phyloP scores from a whole-genome alignment of 2,329 filamentous ascomycete species.

The Xylaria sp. region DNA sequence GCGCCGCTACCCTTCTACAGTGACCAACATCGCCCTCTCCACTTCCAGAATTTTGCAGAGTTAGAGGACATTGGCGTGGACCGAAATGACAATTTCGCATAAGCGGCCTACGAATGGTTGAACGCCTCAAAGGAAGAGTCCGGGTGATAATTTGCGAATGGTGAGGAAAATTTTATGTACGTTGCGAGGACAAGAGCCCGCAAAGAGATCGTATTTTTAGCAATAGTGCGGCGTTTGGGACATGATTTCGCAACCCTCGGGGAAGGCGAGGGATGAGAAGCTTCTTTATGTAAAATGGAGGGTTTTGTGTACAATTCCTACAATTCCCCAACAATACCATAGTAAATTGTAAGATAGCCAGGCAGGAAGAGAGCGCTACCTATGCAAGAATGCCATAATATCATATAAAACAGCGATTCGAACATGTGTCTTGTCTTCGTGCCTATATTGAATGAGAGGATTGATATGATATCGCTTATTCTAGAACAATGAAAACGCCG shows the following conservation, averaged over 20 bases:
- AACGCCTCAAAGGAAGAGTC: neutral
- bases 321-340: constrained; percentile 19
- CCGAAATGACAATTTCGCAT: constrained; percentile 91
- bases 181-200: neutral
- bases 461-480: neutral
- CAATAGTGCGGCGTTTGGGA: constrained; percentile 29
- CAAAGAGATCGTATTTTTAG: constrained; percentile 11
- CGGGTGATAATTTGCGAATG: neutral
- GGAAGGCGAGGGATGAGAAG: constrained; percentile 5
- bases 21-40: constrained; percentile 88
- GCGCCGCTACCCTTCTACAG: constrained; percentile 92
- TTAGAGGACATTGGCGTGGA: constrained; percentile 98
- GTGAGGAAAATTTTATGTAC: neutral
- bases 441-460: neutral
- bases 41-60: constrained; percentile 98
- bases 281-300: constrained; percentile 13
- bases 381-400: constrained; percentile 38
- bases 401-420: constrained; percentile 12
- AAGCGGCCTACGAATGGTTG: constrained; percentile 47
- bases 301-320: constrained; percentile 25
- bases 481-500: neutral
- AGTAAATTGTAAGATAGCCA: constrained; percentile 32
- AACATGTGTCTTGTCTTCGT: neutral
- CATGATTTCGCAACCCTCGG: constrained; percentile 4
- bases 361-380: neutral